Evolutionary conservation across 1,284 basidiomycete species (phyloP).

Genomic region (Pseudozyma thailandica): DNA sequence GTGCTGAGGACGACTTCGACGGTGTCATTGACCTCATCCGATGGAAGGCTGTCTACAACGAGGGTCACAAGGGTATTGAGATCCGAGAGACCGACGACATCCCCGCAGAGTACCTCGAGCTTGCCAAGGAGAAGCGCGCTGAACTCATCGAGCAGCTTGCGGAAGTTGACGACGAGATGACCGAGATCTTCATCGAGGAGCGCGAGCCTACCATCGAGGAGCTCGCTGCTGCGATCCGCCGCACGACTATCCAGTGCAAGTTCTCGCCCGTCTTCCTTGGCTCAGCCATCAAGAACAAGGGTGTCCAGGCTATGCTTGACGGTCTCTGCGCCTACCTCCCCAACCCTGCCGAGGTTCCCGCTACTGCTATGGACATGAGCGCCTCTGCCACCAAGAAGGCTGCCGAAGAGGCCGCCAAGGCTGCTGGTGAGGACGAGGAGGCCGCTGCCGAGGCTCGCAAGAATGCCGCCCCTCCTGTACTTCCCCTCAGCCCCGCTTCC

Average conservation of each 20-base stretch:
- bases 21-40: conserved; percentile 94
- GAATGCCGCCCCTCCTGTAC: conserved; percentile 54
- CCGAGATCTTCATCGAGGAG: conserved; percentile 87
- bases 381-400: conserved; percentile 70
- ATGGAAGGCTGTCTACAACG: conserved; percentile 94
- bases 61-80: conserved; percentile 88
- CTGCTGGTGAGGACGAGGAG: conserved; percentile 51
- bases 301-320: conserved; percentile 91
- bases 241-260: conserved; percentile 85
- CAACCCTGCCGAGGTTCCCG: conserved; percentile 82
- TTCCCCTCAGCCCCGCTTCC: conserved; percentile 59
- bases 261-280: conserved; percentile 98
- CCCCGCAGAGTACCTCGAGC: conserved; percentile 75
- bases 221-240: conserved; percentile 84
- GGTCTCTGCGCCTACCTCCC: conserved; percentile 96
- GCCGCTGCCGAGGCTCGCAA: conserved; percentile 50
- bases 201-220: conserved; percentile 71
- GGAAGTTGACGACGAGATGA: conserved; percentile 93
- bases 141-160: conserved; percentile 95
- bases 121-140: conserved; percentile 68
- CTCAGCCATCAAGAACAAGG: conserved; percentile 97
- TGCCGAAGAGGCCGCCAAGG: conserved; percentile 51
- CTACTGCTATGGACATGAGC: conserved; percentile 85
- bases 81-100: conserved; percentile 90
- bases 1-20: conserved; percentile 84